These are phyloP conservation scores for Aspergillus bertholletiae DNA, from an alignment of 495 filamentous ascomycete genomes.

Conservation along the genomic window DNA sequence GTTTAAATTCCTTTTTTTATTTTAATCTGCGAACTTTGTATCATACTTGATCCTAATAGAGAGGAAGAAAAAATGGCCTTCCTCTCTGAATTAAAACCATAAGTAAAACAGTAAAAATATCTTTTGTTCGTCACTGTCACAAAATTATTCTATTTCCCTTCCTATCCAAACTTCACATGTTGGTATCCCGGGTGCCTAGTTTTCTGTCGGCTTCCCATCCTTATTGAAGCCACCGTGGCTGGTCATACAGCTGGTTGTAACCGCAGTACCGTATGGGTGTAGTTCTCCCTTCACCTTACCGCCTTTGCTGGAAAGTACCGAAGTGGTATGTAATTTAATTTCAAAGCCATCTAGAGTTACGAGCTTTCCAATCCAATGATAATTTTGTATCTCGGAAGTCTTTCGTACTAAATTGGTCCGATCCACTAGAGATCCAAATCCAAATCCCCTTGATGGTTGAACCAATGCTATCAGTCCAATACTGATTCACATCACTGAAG, in stretches of 20 bases:
- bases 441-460: background rate
- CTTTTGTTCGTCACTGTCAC: constrained; percentile 1
- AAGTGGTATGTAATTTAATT: background rate
- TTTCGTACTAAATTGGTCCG: background rate
- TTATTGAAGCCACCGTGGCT: constrained; percentile 27
- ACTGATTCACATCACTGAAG: background rate
- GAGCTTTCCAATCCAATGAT: background rate
- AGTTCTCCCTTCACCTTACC: background rate
- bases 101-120: background rate
- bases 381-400: background rate
- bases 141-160: background rate
- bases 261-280: too few species aligned
- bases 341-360: background rate
- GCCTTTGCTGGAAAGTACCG: background rate
- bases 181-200: constrained; percentile 9
- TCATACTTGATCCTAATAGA: too few species aligned
- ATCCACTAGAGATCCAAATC: background rate
- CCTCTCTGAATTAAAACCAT: too few species aligned
- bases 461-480: background rate
- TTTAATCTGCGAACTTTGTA: too few species aligned
- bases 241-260: background rate
- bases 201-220: constrained; percentile 7
- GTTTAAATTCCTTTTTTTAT: too few species aligned
- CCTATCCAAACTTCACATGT: too few species aligned
- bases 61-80: too few species aligned